Conservation (phyloP, 129 eudicot species). For the Ambrosia artemisiifolia region DNA sequence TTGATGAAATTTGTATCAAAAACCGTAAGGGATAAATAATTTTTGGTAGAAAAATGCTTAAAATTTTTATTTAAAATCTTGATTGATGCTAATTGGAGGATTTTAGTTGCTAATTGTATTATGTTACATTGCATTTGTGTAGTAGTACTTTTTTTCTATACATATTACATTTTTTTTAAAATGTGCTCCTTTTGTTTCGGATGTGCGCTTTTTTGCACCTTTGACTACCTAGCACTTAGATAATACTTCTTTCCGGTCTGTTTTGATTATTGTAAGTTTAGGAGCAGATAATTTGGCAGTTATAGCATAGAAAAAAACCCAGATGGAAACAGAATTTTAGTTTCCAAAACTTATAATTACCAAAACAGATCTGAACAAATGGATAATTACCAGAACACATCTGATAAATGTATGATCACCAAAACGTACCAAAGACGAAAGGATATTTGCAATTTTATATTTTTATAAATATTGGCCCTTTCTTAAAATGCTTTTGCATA, state of each 20-base stretch:
- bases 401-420: background rate
- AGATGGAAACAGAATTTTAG: background rate
- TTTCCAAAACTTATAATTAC: background rate
- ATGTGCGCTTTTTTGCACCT: too few relatives aligned
- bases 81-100: too few relatives aligned
- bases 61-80: background rate
- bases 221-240: background rate
- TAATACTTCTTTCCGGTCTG: background rate
- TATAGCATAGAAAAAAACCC: background rate
- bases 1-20: background rate
- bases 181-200: too few relatives aligned
- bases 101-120: too few relatives aligned
- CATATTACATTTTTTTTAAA: too few relatives aligned
- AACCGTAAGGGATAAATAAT: background rate
- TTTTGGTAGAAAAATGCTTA: background rate
- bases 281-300: background rate
- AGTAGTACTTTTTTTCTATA: too few relatives aligned
- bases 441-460: background rate
- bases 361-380: background rate
- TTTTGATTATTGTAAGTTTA: too few relatives aligned
- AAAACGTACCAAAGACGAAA: background rate
- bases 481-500: background rate
- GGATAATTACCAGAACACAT: background rate
- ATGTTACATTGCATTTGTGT: too few relatives aligned
- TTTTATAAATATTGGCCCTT: background rate